phyloP scores from a whole-genome alignment of 1,139 yeast genomes.

The Nadsonia starkeyi-henricii region DNA sequence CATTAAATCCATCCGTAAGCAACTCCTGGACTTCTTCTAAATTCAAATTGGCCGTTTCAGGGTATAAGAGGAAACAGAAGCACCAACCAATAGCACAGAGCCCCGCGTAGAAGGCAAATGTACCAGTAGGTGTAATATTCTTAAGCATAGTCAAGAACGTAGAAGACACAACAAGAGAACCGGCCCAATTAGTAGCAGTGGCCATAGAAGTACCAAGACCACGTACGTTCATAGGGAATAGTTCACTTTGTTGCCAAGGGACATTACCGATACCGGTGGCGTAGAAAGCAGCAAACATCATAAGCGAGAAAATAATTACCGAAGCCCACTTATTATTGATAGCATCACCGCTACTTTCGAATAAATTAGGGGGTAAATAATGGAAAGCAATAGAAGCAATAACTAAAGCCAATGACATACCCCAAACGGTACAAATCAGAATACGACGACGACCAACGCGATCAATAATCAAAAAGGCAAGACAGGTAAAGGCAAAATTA shows the following conservation, averaged over 20 bases:
- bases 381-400: constrained; percentile 84
- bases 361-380: constrained; percentile 42
- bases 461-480: constrained; percentile 77
- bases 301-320: constrained; percentile 72
- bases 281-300: constrained; percentile 73
- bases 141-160: constrained; percentile 89
- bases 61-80: constrained; percentile 70
- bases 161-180: constrained; percentile 79
- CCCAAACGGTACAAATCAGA: constrained; percentile 59
- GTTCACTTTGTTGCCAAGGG: constrained; percentile 96
- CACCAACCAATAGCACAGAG: constrained; percentile 57
- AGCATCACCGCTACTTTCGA: constrained; percentile 29
- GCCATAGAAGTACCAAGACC: constrained; percentile 86
- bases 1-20: constrained; percentile 71
- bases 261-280: constrained; percentile 93
- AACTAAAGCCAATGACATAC: constrained; percentile 64
- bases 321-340: constrained; percentile 69
- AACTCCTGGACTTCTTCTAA: constrained; percentile 81
- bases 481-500: constrained; percentile 68
- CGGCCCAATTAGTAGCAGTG: constrained; percentile 94
- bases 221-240: constrained; percentile 85
- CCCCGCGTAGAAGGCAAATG: constrained; percentile 81
- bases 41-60: constrained; percentile 82
- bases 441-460: constrained; percentile 74
- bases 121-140: constrained; percentile 87